Evolutionary conservation across 805 yeast genomes (phyloP).

Genomic region (Saccharomycopsis capsularis): DNA sequence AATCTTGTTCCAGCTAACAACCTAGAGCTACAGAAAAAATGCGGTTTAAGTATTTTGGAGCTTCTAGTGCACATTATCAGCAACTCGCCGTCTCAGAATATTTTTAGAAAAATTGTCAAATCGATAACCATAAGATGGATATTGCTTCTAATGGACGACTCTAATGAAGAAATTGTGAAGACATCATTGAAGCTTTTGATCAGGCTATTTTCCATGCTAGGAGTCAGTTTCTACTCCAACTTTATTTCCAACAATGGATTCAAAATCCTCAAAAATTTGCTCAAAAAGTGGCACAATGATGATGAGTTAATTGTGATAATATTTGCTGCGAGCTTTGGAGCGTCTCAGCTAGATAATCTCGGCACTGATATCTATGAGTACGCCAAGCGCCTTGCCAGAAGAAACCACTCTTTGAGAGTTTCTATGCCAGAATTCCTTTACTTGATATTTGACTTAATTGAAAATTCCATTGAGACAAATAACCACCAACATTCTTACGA

Average conservation of each 20-base stretch:
- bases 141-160: conserved; percentile 40
- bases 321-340: conserved; percentile 42
- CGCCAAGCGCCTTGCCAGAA: conserved; percentile 21
- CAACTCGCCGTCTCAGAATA: conserved; percentile 30
- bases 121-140: conserved; percentile 64
- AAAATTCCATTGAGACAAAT: conserved; percentile 22
- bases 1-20: conserved; percentile 29
- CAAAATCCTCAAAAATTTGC: conserved; percentile 37
- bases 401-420: conserved; percentile 23
- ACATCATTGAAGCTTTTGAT: conserved; percentile 40
- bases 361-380: conserved; percentile 22
- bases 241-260: conserved; percentile 50
- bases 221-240: conserved; percentile 38
- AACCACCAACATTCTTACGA: conserved; percentile 20
- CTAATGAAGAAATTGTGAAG: conserved; percentile 30
- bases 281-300: conserved; percentile 44
- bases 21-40: conserved; percentile 26
- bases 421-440: conserved; percentile 41
- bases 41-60: conserved; percentile 33
- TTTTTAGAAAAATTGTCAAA: conserved; percentile 40
- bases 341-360: conserved; percentile 26
- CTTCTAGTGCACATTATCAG: conserved; percentile 35
- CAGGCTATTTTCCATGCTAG: conserved; percentile 40
- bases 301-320: conserved; percentile 34
- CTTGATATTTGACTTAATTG: conserved; percentile 29